phyloP scores from a whole-genome alignment of 2,329 filamentous ascomycete genomes.

The Alternaria dauci region DNA sequence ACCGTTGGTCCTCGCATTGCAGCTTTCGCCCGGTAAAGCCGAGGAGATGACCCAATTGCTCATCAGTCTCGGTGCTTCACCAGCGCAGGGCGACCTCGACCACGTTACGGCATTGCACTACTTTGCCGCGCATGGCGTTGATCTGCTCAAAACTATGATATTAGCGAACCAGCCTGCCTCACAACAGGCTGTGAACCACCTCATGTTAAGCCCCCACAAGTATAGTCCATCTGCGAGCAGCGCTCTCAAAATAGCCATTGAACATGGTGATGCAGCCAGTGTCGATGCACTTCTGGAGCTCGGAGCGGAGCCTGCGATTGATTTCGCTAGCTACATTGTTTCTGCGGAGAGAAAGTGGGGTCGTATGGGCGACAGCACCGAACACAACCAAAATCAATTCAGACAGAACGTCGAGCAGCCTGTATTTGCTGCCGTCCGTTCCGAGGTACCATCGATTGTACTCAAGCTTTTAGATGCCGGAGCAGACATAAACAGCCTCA shows the following conservation, averaged over 20 bases:
- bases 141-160: constrained; percentile 54
- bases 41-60: constrained; percentile 71
- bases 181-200: constrained; percentile 71
- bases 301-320: constrained; percentile 60
- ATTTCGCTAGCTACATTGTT: constrained; percentile 70
- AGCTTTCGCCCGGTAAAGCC: constrained; percentile 69
- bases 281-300: constrained; percentile 62
- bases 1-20: constrained; percentile 72
- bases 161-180: constrained; percentile 69
- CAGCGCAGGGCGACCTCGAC: constrained; percentile 73
- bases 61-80: constrained; percentile 74
- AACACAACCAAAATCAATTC: constrained; percentile 62
- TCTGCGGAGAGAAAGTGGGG: constrained; percentile 58
- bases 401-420: constrained; percentile 66
- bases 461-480: constrained; percentile 69
- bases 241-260: constrained; percentile 66
- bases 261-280: constrained; percentile 11
- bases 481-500: constrained; percentile 70
- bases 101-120: constrained; percentile 71
- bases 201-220: constrained; percentile 55
- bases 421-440: constrained; percentile 67
- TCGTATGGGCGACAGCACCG: constrained; percentile 42
- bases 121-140: constrained; percentile 23
- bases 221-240: constrained; percentile 53
- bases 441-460: constrained; percentile 62